Evolutionary conservation across 371 early-diverging fungal species (phyloP), one percentile per base, ranked within the genome.

Genomic region (Aphelidium insulamus): DNA sequence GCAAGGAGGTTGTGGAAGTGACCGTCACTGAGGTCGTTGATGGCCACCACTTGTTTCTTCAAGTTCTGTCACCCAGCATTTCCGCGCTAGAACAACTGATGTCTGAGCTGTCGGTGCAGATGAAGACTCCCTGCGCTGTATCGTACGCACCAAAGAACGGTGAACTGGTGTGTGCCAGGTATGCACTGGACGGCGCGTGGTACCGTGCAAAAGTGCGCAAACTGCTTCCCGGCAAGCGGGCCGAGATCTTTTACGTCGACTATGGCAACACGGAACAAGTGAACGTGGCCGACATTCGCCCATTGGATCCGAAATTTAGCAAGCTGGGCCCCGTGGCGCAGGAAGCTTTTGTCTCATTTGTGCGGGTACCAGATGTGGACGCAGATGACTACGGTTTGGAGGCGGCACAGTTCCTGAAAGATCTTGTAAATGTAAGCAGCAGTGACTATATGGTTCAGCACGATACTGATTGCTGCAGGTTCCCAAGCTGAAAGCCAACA

Each of bases 141-240:
- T 55, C 62, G 25, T 52, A 48, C 37, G 55, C 48, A 25, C 84
- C 85, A 16, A 73, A 73, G 33, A 55, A 48, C 4, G 69, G 71
- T 30, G 81, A 84, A 33, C 42, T 69, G 19, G 63, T 76, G 26
- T 56, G 71, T 36, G 90, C 85, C 18, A 68, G 79, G 45, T 90
- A 84, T 54, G 66, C 85, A 0, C 74, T 61, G 43, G 90, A 87
- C 43, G 59, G 79, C 34, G 56, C 67, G 37, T 88, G 90, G 88
- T 81, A 78, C 37, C 79, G 94, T 35, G 94, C 85, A 32, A 72
- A 72, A 44, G 66, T 92, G 14, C 54, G 64, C 27, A 68, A 66
- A 28, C 56, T 66, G 14, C 47, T 72, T 22, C 46, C 64, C 4
- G 50, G 36, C 30, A 69, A 63, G 55, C 50, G 57, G 17, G 72